These are phyloP conservation scores for Tremella mesenterica DNA, from an alignment of 768 basidiomycete species.

Conservation along the genomic window DNA sequence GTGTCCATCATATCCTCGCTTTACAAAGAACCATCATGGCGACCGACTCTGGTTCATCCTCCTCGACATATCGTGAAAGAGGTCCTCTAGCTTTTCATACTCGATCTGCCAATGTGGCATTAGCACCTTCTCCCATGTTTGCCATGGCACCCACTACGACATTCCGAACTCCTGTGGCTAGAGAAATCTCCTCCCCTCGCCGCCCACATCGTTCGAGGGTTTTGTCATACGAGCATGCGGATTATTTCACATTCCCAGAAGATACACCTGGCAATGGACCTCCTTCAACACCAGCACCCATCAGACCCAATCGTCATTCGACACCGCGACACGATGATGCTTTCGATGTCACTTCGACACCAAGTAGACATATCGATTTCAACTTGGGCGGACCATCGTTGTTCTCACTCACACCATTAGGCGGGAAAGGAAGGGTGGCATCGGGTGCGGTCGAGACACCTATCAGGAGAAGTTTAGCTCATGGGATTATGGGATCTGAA, in stretches of 20 bases:
- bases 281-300: constrained; percentile 30
- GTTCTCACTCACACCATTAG: constrained; percentile 35
- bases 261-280: constrained; percentile 11
- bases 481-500: constrained; percentile 2
- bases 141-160: neutral
- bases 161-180: constrained; percentile 11
- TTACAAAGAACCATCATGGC: constrained; percentile 9
- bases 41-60: constrained; percentile 13
- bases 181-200: constrained; percentile 12
- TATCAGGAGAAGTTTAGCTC: neutral
- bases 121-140: constrained; percentile 38
- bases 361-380: constrained; percentile 37
- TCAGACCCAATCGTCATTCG: constrained; percentile 19
- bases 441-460: constrained; percentile 4
- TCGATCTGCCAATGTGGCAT: constrained; percentile 25
- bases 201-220: constrained; percentile 29
- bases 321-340: constrained; percentile 37
- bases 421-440: constrained; percentile 22
- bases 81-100: constrained; percentile 31
- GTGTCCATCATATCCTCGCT: constrained; percentile 6
- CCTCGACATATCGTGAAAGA: constrained; percentile 25
- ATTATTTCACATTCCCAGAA: constrained; percentile 29
- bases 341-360: constrained; percentile 38
- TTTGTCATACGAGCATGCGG: constrained; percentile 31
- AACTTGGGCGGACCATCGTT: constrained; percentile 35